Evolutionary conservation across 345 rosid genomes (phyloP), one percentile per base, ranked within the genome.

Genomic region (Hypericum androsaemum): DNA sequence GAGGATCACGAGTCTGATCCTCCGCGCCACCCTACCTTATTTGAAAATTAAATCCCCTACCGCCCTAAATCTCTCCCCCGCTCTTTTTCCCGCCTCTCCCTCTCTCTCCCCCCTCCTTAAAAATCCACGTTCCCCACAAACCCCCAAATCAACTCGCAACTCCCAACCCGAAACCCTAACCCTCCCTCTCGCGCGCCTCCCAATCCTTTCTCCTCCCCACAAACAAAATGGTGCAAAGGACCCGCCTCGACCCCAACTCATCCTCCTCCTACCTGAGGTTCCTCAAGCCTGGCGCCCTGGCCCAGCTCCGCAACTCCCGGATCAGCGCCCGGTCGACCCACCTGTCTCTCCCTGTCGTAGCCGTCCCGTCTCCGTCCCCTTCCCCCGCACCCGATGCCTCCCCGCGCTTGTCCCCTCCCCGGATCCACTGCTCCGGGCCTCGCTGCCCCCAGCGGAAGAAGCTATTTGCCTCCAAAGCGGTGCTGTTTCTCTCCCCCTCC

Each of bases 281-380:
- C 57, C 77, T 77, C 12, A 78, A 75, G 32, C 83, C 83, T 0
- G 83, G 78, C 5, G 78, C 80, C 37, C 67, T 78, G 16, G 83
- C 83, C 5, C 76, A 65, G 6, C 74, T 78, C 28, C 47, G 80
- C 10, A 80, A 78, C 64, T 71, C 79, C 0, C 64, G 71, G 44
- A 75, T 74, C 71, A 69, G 69, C 50, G 50, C 50, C 66, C 77
- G 75, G 46, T 64, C 75, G 62, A 62, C 76, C 4, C 73, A 64
- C 57, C 65, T 77, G 53, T 43, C 73, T 11, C 41, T 64, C 54
- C 39, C 51, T 11, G 64, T 37, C 66, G 2, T 48, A 50, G 16
- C 37, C 54, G 5, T 45, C 65, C 65, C 60, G 0, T 40, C 37
- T 7, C 43, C 56, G 13, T 38, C 12, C 12, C 49, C 5, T 10